These are phyloP conservation scores for Lachancea fermentati DNA, from an alignment of 805 yeast genomes.

Conservation along the genomic window DNA sequence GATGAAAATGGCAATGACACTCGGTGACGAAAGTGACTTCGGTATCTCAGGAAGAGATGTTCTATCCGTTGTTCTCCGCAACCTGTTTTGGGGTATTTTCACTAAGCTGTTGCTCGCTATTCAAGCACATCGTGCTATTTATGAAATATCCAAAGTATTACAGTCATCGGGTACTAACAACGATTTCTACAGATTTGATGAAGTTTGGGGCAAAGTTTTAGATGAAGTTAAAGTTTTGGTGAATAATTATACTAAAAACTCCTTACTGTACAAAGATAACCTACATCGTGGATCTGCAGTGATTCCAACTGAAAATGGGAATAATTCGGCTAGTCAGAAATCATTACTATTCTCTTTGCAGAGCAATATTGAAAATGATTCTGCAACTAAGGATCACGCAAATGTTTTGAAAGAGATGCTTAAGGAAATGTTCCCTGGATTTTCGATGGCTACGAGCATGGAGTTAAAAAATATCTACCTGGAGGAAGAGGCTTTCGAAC, in stretches of 20 bases:
- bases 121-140: slow-evolving; percentile 64
- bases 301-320: slow-evolving; percentile 5
- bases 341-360: slow-evolving; percentile 22
- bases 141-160: slow-evolving; percentile 44
- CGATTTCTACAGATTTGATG: slow-evolving; percentile 33
- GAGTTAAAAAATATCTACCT: slow-evolving; percentile 43
- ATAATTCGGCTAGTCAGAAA: not conserved
- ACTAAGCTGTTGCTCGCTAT: slow-evolving; percentile 54
- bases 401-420: slow-evolving; percentile 41
- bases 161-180: slow-evolving; percentile 22
- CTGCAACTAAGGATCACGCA: slow-evolving; percentile 31
- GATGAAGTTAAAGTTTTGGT: slow-evolving; percentile 37
- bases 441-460: slow-evolving; percentile 36
- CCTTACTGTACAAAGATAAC: not conserved
- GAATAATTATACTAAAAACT: slow-evolving; percentile 5
- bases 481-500: slow-evolving; percentile 51
- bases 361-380: slow-evolving; percentile 23
- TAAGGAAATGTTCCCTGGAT: slow-evolving; percentile 68
- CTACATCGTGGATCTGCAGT: slow-evolving; percentile 13
- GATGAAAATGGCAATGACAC: slow-evolving; percentile 26
- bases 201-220: slow-evolving; percentile 43
- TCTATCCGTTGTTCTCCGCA: slow-evolving; percentile 53
- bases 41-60: slow-evolving; percentile 42
- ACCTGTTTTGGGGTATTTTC: slow-evolving; percentile 67
- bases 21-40: slow-evolving; percentile 22